A percentile compares a stretch with the other conserved stretches of the same genome.
Evolutionary conservation across 1,284 basidiomycete genomes (phyloP).

Genomic region (Leccinum pallidistipes): DNA sequence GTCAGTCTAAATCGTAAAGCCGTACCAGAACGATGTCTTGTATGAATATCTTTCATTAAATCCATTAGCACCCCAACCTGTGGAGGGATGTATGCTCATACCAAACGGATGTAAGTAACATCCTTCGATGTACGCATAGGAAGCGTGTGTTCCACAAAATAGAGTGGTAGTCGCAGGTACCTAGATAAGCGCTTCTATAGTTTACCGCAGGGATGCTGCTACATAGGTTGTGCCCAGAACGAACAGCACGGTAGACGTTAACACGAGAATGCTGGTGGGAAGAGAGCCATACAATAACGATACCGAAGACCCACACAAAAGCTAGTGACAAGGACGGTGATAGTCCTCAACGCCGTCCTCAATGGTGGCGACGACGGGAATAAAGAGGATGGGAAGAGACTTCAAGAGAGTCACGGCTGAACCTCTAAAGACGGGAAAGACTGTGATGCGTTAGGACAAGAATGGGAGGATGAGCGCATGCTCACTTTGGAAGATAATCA

Average conservation of each 20-base stretch:
- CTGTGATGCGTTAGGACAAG: too few relatives aligned
- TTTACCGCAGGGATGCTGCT: constrained; percentile 17
- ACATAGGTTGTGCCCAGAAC: constrained; percentile 8
- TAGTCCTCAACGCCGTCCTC: too few relatives aligned
- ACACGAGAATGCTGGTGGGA: constrained; percentile 12
- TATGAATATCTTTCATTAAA: constrained; percentile 8
- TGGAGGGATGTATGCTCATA: not conserved
- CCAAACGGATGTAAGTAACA: constrained; percentile 15
- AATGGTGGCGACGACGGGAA: too few relatives aligned
- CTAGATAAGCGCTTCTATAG: constrained; percentile 19
- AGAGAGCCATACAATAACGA: not conserved
- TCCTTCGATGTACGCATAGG: constrained; percentile 18
- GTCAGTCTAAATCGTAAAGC: not conserved
- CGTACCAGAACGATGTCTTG: constrained; percentile 17
- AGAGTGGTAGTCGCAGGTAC: constrained; percentile 14
- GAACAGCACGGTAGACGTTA: constrained; percentile 19
- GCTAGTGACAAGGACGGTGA: too few relatives aligned
- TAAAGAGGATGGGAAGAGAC: too few relatives aligned
- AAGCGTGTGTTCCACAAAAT: constrained; percentile 11
- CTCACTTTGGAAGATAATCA: too few relatives aligned
- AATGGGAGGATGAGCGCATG: too few relatives aligned
- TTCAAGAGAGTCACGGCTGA: too few relatives aligned
- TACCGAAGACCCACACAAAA: too few relatives aligned
- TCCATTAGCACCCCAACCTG: not conserved
- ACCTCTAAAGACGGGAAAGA: too few relatives aligned